Evolutionary conservation across 495 filamentous ascomycete species (phyloP).

Genomic region (Neurospora sp.): DNA sequence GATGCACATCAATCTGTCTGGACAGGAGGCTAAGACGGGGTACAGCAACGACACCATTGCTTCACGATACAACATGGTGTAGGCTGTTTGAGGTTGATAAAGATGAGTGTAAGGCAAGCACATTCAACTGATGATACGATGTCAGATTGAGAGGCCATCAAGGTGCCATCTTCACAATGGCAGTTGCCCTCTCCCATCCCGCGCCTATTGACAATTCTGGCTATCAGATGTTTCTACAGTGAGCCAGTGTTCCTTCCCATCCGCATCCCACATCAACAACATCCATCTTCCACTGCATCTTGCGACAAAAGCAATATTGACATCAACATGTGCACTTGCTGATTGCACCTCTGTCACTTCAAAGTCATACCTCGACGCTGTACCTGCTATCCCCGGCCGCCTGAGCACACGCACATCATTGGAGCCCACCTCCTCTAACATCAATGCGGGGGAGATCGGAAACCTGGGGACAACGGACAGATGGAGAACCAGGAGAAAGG

Average conservation of each 20-base stretch:
- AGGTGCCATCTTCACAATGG: neutral
- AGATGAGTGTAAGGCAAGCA: neutral
- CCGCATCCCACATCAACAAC: neutral
- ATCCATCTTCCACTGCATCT: neutral
- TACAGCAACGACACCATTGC: neutral
- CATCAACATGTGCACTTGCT: neutral
- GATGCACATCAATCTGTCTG: neutral
- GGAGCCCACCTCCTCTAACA: neutral
- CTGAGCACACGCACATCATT: neutral
- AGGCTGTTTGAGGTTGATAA: neutral
- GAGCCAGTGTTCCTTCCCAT: neutral
- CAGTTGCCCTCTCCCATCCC: neutral
- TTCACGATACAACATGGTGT: neutral
- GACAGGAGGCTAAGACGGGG: neutral
- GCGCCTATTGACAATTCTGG: neutral
- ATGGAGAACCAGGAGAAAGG: neutral
- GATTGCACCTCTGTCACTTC: neutral
- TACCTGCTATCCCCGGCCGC: neutral
- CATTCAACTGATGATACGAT: neutral
- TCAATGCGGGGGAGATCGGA: neutral
- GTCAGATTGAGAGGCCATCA: neutral
- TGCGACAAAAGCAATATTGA: neutral
- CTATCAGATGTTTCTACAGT: neutral
- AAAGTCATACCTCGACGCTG: neutral
- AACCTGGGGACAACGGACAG: neutral